Conservation (phyloP, 2,329 filamentous ascomycete species). For the Colletotrichum endophyticum region DNA sequence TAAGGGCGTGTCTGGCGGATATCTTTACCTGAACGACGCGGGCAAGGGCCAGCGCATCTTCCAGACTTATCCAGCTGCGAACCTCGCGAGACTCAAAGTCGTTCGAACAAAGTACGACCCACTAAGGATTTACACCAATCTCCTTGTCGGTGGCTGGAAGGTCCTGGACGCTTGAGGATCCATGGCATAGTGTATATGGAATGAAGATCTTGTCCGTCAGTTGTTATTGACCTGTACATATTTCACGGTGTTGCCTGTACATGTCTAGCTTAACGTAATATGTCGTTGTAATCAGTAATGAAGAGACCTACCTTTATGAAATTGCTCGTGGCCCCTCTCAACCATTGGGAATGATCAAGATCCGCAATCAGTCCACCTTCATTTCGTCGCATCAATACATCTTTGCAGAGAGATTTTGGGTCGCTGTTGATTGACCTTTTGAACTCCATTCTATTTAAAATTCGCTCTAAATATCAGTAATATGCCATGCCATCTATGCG, state of each 20-base stretch:
- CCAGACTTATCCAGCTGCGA: slow-evolving; percentile 17
- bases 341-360: background rate
- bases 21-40: slow-evolving; percentile 49
- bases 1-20: slow-evolving; percentile 9
- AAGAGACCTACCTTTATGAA: background rate
- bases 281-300: background rate
- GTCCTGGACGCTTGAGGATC: background rate
- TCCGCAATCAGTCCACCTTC: background rate
- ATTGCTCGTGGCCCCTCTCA: background rate
- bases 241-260: background rate
- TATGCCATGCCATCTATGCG: background rate
- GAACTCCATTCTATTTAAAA: background rate
- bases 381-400: background rate
- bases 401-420: background rate
- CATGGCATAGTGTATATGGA: background rate
- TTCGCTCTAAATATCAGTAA: background rate
- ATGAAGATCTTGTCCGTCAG: background rate
- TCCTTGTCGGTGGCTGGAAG: slow-evolving; percentile 17
- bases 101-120: slow-evolving; percentile 21
- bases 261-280: background rate
- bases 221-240: background rate
- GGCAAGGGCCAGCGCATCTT: slow-evolving; percentile 39
- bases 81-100: slow-evolving; percentile 3
- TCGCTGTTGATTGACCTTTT: background rate
- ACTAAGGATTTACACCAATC: slow-evolving; percentile 1